Percentiles rank a stretch among this genome's conserved stretches.
Conservation (phyloP, 345 rosid genomes). For the Aquilaria malaccensis region DNA sequence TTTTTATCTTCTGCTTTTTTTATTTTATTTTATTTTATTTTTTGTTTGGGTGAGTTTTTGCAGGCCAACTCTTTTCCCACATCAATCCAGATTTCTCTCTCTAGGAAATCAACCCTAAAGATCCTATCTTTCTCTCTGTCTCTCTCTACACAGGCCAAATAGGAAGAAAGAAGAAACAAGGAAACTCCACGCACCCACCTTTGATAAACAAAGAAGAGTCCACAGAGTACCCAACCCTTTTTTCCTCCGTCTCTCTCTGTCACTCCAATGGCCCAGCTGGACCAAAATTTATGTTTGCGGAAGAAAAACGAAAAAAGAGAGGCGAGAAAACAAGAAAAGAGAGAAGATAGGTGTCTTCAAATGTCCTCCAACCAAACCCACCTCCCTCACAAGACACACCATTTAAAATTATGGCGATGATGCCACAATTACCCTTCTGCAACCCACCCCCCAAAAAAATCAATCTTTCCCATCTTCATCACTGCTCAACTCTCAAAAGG, state of each 20-base stretch:
- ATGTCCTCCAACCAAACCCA: conserved; percentile 51
- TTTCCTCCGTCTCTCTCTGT: conserved; percentile 19
- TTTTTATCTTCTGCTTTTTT: conserved; percentile 15
- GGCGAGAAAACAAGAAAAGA: conserved; percentile 12
- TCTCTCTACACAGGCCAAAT: conserved; percentile 12
- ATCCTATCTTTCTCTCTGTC: not conserved
- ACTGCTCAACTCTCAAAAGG: conserved; percentile 34
- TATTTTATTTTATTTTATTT: not conserved
- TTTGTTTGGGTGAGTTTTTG: no score
- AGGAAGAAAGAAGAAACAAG: conserved; percentile 21
- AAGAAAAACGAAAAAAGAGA: conserved; percentile 16
- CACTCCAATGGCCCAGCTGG: conserved; percentile 60
- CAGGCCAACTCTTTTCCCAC: not conserved
- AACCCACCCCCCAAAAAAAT: conserved; percentile 45
- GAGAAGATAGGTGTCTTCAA: conserved; percentile 23
- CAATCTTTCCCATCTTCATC: conserved; percentile 43
- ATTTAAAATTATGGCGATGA: conserved; percentile 7
- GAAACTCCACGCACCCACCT: conserved; percentile 18
- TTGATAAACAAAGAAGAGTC: conserved; percentile 24
- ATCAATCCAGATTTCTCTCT: conserved; percentile 14
- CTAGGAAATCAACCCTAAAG: not conserved
- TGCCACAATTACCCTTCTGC: conserved; percentile 71
- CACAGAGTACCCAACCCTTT: conserved; percentile 18
- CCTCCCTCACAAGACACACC: conserved; percentile 8
- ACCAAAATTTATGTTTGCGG: conserved; percentile 31